Conservation (phyloP, 2,329 filamentous ascomycete genomes). For the Bipolaris sorokiniana region DNA sequence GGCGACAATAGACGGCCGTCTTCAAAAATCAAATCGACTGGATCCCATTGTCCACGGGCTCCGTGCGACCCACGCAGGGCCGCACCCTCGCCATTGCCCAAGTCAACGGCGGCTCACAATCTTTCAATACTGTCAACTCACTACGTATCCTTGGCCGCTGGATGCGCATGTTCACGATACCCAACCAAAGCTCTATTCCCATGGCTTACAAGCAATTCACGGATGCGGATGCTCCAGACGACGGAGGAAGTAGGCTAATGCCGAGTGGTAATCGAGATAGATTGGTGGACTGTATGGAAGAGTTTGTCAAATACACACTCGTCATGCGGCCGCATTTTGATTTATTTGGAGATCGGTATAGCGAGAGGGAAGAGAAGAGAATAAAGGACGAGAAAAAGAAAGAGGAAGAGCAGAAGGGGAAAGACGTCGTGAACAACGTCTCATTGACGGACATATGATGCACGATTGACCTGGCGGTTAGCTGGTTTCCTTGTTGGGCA, state of each 20-base stretch:
- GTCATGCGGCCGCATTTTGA: slow-evolving; percentile 67
- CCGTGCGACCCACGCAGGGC: slow-evolving; percentile 69
- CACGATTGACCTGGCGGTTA: no score
- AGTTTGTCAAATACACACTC: slow-evolving; percentile 72
- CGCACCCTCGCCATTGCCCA: slow-evolving; percentile 67
- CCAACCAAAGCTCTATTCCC: slow-evolving; percentile 69
- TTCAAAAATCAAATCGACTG: slow-evolving; percentile 76
- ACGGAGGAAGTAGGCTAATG: slow-evolving; percentile 57
- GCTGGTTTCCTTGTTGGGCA: not conserved
- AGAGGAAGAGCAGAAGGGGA: not conserved
- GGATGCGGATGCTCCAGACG: slow-evolving; percentile 52
- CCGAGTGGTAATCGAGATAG: slow-evolving; percentile 63
- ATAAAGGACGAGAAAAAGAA: slow-evolving; percentile 29
- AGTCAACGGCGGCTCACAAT: slow-evolving; percentile 69
- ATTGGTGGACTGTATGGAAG: slow-evolving; percentile 71
- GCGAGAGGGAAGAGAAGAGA: slow-evolving; percentile 60
- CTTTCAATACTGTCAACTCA: slow-evolving; percentile 71
- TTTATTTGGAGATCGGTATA: slow-evolving; percentile 67
- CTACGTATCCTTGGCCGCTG: slow-evolving; percentile 70
- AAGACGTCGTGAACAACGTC: not conserved
- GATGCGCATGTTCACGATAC: slow-evolving; percentile 73
- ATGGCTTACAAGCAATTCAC: slow-evolving; percentile 69
- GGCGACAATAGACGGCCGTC: slow-evolving; percentile 59
- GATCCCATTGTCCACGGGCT: slow-evolving; percentile 68
- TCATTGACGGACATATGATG: not conserved